phyloP scores from a whole-genome alignment of 495 filamentous ascomycete genomes.

The Hypoxylon trugodes region DNA sequence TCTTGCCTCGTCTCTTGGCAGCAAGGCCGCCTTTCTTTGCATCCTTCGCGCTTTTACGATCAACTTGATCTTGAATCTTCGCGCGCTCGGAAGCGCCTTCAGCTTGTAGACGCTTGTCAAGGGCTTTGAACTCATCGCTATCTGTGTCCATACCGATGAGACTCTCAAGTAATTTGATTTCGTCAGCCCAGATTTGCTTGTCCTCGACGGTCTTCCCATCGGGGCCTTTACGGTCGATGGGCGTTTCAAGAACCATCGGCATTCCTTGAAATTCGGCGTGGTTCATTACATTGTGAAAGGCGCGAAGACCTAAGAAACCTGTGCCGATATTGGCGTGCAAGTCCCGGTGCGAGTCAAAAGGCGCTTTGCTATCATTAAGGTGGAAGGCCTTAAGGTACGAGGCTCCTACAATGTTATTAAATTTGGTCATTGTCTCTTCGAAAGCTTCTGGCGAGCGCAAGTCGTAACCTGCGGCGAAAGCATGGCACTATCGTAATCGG shows the following conservation, averaged over 20 bases:
- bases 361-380: conserved; percentile 92
- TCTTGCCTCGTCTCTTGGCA: conserved; percentile 44
- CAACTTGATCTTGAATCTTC: conserved; percentile 78
- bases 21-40: conserved; percentile 55
- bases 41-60: conserved; percentile 69
- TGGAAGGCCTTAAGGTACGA: conserved; percentile 86
- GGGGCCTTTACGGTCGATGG: conserved; percentile 72
- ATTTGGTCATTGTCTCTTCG: conserved; percentile 72
- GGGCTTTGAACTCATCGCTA: conserved; percentile 68
- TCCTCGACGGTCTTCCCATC: conserved; percentile 71
- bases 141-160: conserved; percentile 84
- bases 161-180: conserved; percentile 89
- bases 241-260: conserved; percentile 94
- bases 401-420: conserved; percentile 81
- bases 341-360: conserved; percentile 78
- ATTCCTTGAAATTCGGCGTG: conserved; percentile 75
- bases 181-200: conserved; percentile 78
- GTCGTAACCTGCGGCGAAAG: conserved; percentile 93
- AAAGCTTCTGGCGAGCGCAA: conserved; percentile 79
- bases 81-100: conserved; percentile 73
- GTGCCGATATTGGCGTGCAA: conserved; percentile 94
- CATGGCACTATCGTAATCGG: conserved; percentile 67
- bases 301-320: conserved; percentile 86
- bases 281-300: conserved; percentile 93
- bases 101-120: conserved; percentile 71